These are phyloP conservation scores for Urostyla sp. DNA, from an alignment of 73 alveolate genomes.

Conservation along the genomic window DNA sequence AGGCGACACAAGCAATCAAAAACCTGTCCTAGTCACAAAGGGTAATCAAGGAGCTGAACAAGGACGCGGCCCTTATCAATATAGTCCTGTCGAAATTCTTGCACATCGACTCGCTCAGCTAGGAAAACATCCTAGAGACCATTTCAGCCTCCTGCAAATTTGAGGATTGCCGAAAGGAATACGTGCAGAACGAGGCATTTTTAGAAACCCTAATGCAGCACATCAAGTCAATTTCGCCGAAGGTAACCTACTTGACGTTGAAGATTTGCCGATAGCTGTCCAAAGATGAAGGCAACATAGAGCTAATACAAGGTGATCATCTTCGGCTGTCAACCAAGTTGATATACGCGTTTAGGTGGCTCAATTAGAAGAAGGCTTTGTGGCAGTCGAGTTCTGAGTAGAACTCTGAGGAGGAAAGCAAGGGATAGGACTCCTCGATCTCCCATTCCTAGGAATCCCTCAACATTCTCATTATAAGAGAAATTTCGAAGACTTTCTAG, in stretches of 20 bases:
- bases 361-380: slow-evolving; percentile 42
- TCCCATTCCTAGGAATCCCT: not conserved
- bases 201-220: slow-evolving; percentile 45
- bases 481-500: slow-evolving; percentile 68
- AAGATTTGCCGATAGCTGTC: slow-evolving; percentile 58
- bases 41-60: slow-evolving; percentile 54
- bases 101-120: slow-evolving; percentile 51
- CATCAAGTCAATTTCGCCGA: slow-evolving; percentile 62
- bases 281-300: slow-evolving; percentile 53
- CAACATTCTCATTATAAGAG: not conserved
- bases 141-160: slow-evolving; percentile 54
- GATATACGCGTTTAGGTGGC: slow-evolving; percentile 71
- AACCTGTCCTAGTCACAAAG: slow-evolving; percentile 29
- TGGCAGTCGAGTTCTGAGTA: not conserved
- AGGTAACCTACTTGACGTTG: slow-evolving; percentile 58
- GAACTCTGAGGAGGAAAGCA: not conserved
- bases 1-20: slow-evolving; percentile 59
- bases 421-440: not conserved
- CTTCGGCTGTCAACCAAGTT: slow-evolving; percentile 45
- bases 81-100: slow-evolving; percentile 45
- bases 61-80: slow-evolving; percentile 1
- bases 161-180: slow-evolving; percentile 49
- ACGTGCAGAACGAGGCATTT: slow-evolving; percentile 19
- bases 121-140: slow-evolving; percentile 57
- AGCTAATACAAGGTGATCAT: slow-evolving; percentile 19